These are phyloP conservation scores for Trichoderma reesei DNA, from an alignment of 495 filamentous ascomycete genomes.

Conservation along the genomic window DNA sequence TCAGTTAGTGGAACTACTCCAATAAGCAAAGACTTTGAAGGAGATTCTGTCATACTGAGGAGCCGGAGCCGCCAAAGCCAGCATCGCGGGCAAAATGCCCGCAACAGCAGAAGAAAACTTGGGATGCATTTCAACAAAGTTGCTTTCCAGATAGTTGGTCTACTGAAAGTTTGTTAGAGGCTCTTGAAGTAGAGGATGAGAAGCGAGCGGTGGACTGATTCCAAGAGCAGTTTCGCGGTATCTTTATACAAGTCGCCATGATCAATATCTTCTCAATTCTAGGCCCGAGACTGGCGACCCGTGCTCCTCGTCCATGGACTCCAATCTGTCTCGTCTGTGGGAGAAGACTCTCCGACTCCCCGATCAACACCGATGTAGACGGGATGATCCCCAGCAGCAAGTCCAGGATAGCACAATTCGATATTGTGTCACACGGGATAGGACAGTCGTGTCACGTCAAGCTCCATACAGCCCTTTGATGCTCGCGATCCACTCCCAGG, in stretches of 20 bases:
- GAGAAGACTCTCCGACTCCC: neutral
- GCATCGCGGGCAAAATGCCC: neutral
- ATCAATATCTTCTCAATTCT: neutral
- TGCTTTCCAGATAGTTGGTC: neutral
- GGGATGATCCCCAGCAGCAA: neutral
- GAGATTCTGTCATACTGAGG: neutral
- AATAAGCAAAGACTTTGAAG: neutral
- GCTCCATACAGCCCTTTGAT: neutral
- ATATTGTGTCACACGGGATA: neutral
- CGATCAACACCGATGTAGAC: neutral
- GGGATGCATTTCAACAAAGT: neutral
- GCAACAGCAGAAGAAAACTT: constrained; percentile 2
- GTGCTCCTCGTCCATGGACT: neutral
- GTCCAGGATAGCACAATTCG: neutral
- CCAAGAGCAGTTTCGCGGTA: neutral
- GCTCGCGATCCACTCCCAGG: neutral
- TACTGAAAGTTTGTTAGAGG: neutral
- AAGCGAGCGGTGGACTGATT: neutral
- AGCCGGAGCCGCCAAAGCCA: neutral
- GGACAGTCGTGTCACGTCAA: neutral
- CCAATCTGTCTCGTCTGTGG: neutral
- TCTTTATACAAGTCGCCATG: neutral
- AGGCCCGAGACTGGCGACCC: neutral
- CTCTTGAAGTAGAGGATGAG: neutral
- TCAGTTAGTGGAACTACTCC: neutral